Base-by-base conservation (phyloP, 2,329 filamentous ascomycete genomes). In the Huntiella abstrusa region DNA sequence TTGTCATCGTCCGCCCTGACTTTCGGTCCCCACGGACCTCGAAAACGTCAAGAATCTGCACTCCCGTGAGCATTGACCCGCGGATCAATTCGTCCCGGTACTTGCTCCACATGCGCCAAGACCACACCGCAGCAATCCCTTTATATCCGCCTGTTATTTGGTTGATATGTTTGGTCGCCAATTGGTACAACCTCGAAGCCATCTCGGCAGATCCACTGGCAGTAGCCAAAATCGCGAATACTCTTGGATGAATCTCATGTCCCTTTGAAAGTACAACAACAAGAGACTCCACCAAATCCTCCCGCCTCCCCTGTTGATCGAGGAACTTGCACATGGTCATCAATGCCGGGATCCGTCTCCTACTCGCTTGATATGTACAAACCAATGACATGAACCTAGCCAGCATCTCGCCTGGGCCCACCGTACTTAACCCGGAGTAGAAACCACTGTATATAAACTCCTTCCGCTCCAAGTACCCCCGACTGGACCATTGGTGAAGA, bases 41-140 rank as follows among this genome's bases (percentile, higher is more conserved):
- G 19, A 51, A 35, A 5, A 44, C 40, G 19, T 28, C 50, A 17
- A 37, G 41, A 36, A 42, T 34, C 12, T 49, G 33, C 3, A 22
- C 38, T 11, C 39, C 48, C 11, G 43, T 33, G 3, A 49, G 33
- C 6, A 11, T 28, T 15, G 40, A 38, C 15, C 40, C 22, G 34
- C 55, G 55, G 49, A 63, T 56, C 49, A 64, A 58, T 19, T 46
- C 41, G 35, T 62, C 53, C 3, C 56, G 38, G 45, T 62, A 57
- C 3, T 52, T 53, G 13, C 47, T 49, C 62, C 62, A 65, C 10
- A 53, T 43, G 11, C 53, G 53, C 59, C 61, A 64, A 12, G 54
- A 43, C 56, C 60, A 60, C 3, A 53, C 41, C 10, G 52, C 51
- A 12, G 35, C 16, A 13, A 50, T 44, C n/a, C 52, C 41, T 2